These are phyloP conservation scores for Metschnikowia gelsemii DNA, from an alignment of 805 yeast species.

Conservation along the genomic window DNA sequence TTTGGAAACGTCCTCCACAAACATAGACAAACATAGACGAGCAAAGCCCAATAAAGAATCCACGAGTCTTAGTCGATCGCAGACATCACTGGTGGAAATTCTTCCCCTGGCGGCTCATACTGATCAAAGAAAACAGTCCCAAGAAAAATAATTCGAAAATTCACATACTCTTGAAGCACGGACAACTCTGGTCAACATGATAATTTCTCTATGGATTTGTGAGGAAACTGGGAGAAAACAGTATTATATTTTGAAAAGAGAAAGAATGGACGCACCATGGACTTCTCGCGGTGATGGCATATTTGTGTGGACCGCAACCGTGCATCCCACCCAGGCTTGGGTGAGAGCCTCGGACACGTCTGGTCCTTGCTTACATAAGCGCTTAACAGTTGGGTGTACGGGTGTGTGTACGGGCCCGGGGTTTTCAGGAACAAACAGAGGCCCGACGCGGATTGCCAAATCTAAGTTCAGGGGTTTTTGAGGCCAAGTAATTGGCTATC, in stretches of 20 bases:
- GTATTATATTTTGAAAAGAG: too few relatives aligned
- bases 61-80: too few relatives aligned
- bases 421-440: neutral
- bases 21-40: neutral
- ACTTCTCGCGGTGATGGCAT: constrained; percentile 13
- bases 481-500: too few relatives aligned
- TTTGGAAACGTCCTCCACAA: too few relatives aligned
- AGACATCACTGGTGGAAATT: too few relatives aligned
- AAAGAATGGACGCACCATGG: too few relatives aligned
- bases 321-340: constrained; percentile 2
- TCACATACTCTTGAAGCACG: constrained; percentile 45
- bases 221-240: constrained; percentile 6
- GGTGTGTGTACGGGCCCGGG: constrained; percentile 4
- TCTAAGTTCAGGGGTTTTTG: too few relatives aligned
- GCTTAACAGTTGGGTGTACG: neutral
- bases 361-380: constrained; percentile 24
- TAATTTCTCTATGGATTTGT: constrained; percentile 10
- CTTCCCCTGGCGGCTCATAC: too few relatives aligned
- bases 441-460: neutral
- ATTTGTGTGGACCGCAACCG: constrained; percentile 9
- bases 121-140: neutral
- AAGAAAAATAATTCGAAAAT: neutral
- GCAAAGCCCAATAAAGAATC: neutral
- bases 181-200: constrained; percentile 47
- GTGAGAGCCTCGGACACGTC: constrained; percentile 24